Base-by-base conservation (phyloP, 257 asterid species). In the Anisodus acutangulus region DNA sequence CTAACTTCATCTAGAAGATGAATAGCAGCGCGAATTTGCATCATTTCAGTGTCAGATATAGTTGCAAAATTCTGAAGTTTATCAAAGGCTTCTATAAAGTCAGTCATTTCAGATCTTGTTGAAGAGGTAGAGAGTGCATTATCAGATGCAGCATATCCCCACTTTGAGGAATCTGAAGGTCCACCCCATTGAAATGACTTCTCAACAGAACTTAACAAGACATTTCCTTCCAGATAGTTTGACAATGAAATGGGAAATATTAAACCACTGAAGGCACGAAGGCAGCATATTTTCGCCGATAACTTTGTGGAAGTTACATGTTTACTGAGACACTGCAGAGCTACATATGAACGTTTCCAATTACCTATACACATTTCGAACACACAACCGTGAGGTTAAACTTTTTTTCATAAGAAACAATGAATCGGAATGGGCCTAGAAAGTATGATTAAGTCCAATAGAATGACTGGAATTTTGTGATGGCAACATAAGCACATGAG, bases 291-390 rank as follows among this genome's bases (percentile, higher is more conserved):
- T 88, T 85, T 86, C 67, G 72, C 84, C 47, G 88, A 87, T 78
- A 80, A 78, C 71, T 84, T 88, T 80, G 81, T 74, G 84, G 92
- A 89, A 82, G 87, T 80, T 84, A 93, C 87, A 85, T 89, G 89
- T 88, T 91, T 88, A 31, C 81, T 88, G 69, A 96, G 95, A 88
- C 93, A 95, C 85, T 91, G 91, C 91, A 96, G 84, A 88, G 97
- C 97, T 86, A 92, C 88, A 85, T 88, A 82, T 71, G 98, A 94
- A 66, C 98, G 98, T 86, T 88, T 92, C 95, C 95, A 96, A 87
- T 95, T 92, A 83, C 98, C 99, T 95, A 88, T 60, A 81, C 79
- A 88, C 88, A 88, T 79, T 84, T 82, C 54, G 53, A 84, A 55
- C 13, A 31, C 51, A 72, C 55, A 47, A 47, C 74, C 53, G 22